Percentiles rank a stretch among this genome's conserved stretches.
Evolutionary conservation across 2,329 filamentous ascomycete species (phyloP).

Genomic region (Sporothrix mexicana): DNA sequence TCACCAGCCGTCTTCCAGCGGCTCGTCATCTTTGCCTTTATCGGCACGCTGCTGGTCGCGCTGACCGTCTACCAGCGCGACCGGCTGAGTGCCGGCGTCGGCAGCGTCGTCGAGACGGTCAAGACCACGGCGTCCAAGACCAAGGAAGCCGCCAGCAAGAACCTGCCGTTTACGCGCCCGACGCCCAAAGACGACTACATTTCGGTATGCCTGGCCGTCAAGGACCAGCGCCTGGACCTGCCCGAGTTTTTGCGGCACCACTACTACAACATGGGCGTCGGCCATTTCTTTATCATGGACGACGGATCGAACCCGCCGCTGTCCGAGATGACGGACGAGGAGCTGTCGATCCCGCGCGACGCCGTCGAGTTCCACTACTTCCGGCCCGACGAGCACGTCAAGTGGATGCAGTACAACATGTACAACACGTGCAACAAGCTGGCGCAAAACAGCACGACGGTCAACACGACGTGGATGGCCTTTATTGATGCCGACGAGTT

Average conservation of each 20-base stretch:
- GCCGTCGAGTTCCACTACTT: slow-evolving; percentile 36
- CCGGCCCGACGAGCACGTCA: slow-evolving; percentile 29
- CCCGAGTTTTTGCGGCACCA: slow-evolving; percentile 36
- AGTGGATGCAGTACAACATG: slow-evolving; percentile 35
- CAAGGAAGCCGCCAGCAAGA: slow-evolving; percentile 16
- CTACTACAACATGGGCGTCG: slow-evolving; percentile 37
- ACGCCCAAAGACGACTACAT: slow-evolving; percentile 34
- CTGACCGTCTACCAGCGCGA: slow-evolving; percentile 33
- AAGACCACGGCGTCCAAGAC: slow-evolving; percentile 23
- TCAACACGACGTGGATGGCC: slow-evolving; percentile 34
- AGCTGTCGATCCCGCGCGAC: slow-evolving; percentile 31
- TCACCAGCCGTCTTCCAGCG: slow-evolving; percentile 14
- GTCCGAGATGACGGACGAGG: slow-evolving; percentile 28
- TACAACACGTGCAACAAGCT: slow-evolving; percentile 32
- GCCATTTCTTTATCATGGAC: slow-evolving; percentile 35
- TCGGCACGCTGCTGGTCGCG: slow-evolving; percentile 28
- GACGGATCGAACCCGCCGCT: slow-evolving; percentile 33
- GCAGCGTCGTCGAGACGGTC: slow-evolving; percentile 28
- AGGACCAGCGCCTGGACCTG: slow-evolving; percentile 34
- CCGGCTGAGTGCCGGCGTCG: slow-evolving; percentile 29
- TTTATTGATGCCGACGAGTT: slow-evolving; percentile 36
- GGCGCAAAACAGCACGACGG: slow-evolving; percentile 21
- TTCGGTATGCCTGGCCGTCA: slow-evolving; percentile 32
- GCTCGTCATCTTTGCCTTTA: slow-evolving; percentile 29
- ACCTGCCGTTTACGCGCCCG: not conserved